Base-by-base conservation (phyloP, 257 asterid genomes). In the Scutellaria barbata region DNA sequence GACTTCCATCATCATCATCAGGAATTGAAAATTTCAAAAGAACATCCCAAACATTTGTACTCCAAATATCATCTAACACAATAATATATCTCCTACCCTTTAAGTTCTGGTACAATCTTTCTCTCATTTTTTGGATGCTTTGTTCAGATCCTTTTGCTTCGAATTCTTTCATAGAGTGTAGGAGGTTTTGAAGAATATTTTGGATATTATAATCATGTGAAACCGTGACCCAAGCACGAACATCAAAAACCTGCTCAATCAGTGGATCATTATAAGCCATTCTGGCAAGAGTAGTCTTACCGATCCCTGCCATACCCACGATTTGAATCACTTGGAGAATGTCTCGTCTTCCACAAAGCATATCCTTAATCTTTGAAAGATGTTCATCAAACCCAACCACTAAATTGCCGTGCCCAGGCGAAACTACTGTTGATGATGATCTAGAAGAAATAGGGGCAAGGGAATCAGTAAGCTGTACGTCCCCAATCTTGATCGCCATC, bases 11-110 rank as follows among this genome's bases (percentile, higher is more conserved):
- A 2, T 3, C 0, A 2, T 35, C n/a, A 3, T 48, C 53, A 0
- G 76, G 76, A 33, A 71, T 48, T 1, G 7, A 9, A 0, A 4
- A n/a, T 18, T 0, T 17, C 1, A 39, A 2, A 7, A 2, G 35
- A 30, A 39, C 51, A 37, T 66, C 51, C 50, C 63, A 52, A 5
- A 18, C 54, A 30, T 62, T 30, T 3, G 6, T 42, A 10, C 56
- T 52, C 77, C 71, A 63, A 0, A 72, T 40, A 40, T 72, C 77
- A 62, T 72, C 77, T 10, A 72, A 6, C 33, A 72, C 71, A 41
- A 72, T 25, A 22, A 72, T 33, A 51, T 62, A 72, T 13, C 57
- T 72, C 53, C 57, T 62, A 1, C 8, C 0, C 10, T 22, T 40
- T 16, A 72, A 41, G 5, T 1, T 35, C 30, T 12, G 22, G 39